These are phyloP conservation scores for Leccinum disarticulatum DNA, from an alignment of 768 basidiomycete species.

Conservation along the genomic window DNA sequence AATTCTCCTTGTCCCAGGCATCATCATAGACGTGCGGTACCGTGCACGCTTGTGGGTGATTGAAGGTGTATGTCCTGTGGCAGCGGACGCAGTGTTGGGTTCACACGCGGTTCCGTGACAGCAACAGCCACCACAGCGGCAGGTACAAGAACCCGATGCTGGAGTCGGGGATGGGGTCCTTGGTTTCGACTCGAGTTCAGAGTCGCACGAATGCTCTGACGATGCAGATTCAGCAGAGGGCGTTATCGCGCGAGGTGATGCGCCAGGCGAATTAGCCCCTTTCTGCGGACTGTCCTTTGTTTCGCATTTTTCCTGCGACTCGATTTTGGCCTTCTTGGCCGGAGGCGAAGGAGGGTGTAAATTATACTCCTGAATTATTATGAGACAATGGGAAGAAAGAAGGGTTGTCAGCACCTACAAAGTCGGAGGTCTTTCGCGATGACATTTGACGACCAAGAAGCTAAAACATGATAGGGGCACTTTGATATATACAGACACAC, in stretches of 20 bases:
- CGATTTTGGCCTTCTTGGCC: neutral
- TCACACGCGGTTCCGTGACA: neutral
- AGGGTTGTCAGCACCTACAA: neutral
- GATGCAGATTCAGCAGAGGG: neutral
- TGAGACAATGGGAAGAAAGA: neutral
- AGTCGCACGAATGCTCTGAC: neutral
- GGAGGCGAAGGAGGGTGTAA: too few relatives aligned
- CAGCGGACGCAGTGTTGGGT: slow-evolving; percentile 7
- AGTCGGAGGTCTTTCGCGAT: neutral
- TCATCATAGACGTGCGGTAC: neutral
- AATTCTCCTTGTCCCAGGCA: too few relatives aligned
- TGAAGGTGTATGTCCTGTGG: neutral
- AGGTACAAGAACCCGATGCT: slow-evolving; percentile 1
- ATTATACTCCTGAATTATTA: neutral
- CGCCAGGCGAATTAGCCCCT: neutral
- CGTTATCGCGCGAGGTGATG: neutral
- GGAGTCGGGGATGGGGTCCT: neutral
- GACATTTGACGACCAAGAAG: too few relatives aligned
- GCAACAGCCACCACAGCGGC: slow-evolving; percentile 3
- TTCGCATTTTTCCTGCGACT: neutral
- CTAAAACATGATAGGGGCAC: too few relatives aligned
- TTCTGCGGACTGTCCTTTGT: neutral
- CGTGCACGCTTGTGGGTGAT: slow-evolving; percentile 1
- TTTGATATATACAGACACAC: too few relatives aligned
- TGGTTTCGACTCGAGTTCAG: neutral